Conservation (phyloP, 2,329 filamentous ascomycete species). For the Hypoxylon sp. region DNA sequence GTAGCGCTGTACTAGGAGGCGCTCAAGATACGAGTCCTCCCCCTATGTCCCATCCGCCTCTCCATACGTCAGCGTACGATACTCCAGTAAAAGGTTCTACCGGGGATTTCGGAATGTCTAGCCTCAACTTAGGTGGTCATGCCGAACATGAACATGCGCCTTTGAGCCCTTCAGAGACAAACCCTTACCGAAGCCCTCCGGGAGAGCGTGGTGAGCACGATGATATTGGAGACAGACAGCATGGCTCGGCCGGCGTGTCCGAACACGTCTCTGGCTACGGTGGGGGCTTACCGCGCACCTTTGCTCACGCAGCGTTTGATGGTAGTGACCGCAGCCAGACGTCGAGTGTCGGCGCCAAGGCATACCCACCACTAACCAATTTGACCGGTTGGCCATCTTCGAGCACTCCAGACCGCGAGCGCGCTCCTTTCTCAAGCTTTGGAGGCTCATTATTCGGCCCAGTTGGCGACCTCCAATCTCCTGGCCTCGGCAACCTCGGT, state of each 20-base stretch:
- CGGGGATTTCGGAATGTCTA: conserved; percentile 73
- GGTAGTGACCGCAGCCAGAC: conserved; percentile 93
- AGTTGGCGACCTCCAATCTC: conserved; percentile 83
- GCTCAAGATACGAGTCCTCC: conserved; percentile 76
- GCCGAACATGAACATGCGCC: conserved; percentile 75
- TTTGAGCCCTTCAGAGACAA: conserved; percentile 93
- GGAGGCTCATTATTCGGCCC: conserved; percentile 85
- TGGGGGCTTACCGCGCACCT: conserved; percentile 60
- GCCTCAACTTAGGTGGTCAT: conserved; percentile 69
- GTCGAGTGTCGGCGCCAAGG: conserved; percentile 85
- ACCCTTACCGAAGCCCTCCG: conserved; percentile 93
- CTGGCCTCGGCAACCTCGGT: conserved; percentile 75
- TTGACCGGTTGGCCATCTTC: conserved; percentile 75
- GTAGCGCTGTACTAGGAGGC: conserved; percentile 80
- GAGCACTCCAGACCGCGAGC: conserved; percentile 76
- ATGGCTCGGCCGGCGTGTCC: conserved; percentile 66
- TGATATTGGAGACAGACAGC: conserved; percentile 63
- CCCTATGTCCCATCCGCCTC: conserved; percentile 51
- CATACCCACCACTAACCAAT: conserved; percentile 73
- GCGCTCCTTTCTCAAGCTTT: conserved; percentile 70
- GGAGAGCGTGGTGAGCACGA: conserved; percentile 77
- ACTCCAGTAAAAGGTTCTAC: conserved; percentile 68
- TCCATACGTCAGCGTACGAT: conserved; percentile 61
- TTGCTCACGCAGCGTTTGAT: conserved; percentile 64
- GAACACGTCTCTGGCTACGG: conserved; percentile 63